Conservation (phyloP, 139 green algal species). For the Microglena sp. region DNA sequence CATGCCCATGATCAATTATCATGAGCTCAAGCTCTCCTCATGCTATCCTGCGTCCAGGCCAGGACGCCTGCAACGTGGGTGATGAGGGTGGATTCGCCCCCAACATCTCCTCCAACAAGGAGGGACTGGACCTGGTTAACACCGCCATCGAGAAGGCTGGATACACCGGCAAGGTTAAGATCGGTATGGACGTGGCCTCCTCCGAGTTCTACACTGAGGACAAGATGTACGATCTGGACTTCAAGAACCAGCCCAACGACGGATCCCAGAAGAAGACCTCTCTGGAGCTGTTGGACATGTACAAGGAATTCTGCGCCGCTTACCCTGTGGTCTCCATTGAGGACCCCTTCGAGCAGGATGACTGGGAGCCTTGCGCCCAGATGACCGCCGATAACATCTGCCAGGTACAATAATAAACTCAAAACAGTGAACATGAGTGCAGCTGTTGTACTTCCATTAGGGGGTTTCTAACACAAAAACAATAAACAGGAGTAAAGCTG, state of each 20-base stretch:
- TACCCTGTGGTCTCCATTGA: constrained; percentile 97
- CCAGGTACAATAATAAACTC: constrained; percentile 72
- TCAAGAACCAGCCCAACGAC: constrained; percentile 90
- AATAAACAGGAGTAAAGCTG: too few relatives aligned
- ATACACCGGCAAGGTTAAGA: constrained; percentile 87
- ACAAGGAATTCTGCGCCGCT: constrained; percentile 73
- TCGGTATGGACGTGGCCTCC: constrained; percentile 97
- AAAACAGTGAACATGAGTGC: too few relatives aligned
- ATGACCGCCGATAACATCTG: constrained; percentile 67
- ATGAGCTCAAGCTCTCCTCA: too few relatives aligned
- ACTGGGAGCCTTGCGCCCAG: constrained; percentile 73
- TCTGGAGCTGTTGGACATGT: constrained; percentile 79
- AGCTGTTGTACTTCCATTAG: too few relatives aligned
- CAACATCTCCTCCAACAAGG: constrained; percentile 89
- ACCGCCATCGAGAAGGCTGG: constrained; percentile 88
- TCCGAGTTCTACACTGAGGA: constrained; percentile 88
- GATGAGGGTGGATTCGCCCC: constrained; percentile 98
- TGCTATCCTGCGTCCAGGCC: too few relatives aligned
- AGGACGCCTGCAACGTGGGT: constrained; percentile 96
- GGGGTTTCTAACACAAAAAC: too few relatives aligned
- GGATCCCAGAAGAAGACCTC: constrained; percentile 72
- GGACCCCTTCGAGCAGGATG: constrained; percentile 98
- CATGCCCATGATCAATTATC: too few relatives aligned
- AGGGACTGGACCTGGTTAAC: constrained; percentile 87
- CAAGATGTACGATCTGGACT: constrained; percentile 96